Conservation (phyloP, 371 early-diverging fungal species). For the Mucor plumbeus region DNA sequence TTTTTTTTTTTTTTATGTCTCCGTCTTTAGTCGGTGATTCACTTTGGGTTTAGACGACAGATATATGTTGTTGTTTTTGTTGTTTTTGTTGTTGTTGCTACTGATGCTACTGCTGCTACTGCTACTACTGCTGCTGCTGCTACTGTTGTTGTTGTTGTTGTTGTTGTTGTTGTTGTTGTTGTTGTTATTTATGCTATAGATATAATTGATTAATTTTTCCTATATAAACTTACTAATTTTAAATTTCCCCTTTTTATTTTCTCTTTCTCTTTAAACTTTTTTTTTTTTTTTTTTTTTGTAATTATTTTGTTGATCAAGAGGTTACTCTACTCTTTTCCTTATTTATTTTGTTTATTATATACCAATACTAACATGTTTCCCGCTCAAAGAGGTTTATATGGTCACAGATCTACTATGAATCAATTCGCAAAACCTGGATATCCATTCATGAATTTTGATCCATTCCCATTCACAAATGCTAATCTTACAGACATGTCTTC, state of each 20-base stretch:
- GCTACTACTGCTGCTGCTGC: too few species aligned
- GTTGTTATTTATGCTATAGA: neutral
- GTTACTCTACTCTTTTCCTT: too few species aligned
- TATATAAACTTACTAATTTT: neutral
- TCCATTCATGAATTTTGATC: constrained; percentile 7
- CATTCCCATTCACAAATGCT: constrained; percentile 20
- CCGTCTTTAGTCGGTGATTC: constrained; percentile 6
- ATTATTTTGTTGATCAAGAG: constrained; percentile 1
- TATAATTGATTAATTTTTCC: neutral
- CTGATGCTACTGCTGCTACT: too few species aligned
- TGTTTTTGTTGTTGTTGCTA: too few species aligned
- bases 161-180: neutral
- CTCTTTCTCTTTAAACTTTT: neutral
- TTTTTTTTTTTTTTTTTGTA: neutral
- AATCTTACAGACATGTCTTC: neutral
- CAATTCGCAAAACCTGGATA: constrained; percentile 25
- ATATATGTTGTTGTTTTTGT: too few species aligned
- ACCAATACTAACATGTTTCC: constrained; percentile 17
- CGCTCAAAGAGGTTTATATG: constrained; percentile 20
- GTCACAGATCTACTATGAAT: constrained; percentile 21
- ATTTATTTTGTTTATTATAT: neutral
- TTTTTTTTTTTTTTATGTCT: neutral
- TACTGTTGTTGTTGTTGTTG: neutral
- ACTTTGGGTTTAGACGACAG: neutral
- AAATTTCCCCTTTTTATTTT: neutral